Conservation (phyloP, 2,329 filamentous ascomycete species). For the Talaromyces sp. region DNA sequence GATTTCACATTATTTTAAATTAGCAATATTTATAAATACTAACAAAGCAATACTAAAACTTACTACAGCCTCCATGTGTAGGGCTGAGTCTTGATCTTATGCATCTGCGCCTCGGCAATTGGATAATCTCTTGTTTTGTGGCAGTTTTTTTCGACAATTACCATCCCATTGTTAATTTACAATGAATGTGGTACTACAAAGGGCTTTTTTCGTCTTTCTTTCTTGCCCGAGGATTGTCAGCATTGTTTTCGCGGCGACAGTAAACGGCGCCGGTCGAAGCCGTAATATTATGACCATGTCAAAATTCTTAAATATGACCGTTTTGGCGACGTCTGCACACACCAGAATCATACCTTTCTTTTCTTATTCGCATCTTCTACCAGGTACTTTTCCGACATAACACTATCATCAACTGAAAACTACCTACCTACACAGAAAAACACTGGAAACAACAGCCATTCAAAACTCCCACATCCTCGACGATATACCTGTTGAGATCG, state of each 20-base stretch:
- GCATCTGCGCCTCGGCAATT: too few relatives aligned
- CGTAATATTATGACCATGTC: neutral
- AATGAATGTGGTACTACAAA: neutral
- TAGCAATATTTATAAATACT: neutral
- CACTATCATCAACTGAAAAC: too few relatives aligned
- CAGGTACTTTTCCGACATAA: neutral
- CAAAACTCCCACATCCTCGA: neutral
- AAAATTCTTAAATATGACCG: neutral
- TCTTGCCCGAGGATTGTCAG: neutral
- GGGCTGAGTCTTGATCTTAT: neutral
- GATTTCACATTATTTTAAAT: neutral
- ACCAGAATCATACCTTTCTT: neutral
- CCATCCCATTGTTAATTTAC: neutral
- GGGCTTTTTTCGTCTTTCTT: neutral
- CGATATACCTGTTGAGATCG: neutral
- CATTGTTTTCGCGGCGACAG: neutral
- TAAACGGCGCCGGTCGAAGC: neutral
- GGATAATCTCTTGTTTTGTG: neutral
- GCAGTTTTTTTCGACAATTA: too few relatives aligned
- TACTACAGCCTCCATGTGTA: too few relatives aligned
- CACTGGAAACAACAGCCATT: neutral
- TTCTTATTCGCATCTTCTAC: neutral
- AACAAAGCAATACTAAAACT: neutral
- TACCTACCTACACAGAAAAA: neutral
- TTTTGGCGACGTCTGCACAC: neutral